phyloP scores from a whole-genome alignment of 352 stramenopile species.

The Phytopythium vexans region DNA sequence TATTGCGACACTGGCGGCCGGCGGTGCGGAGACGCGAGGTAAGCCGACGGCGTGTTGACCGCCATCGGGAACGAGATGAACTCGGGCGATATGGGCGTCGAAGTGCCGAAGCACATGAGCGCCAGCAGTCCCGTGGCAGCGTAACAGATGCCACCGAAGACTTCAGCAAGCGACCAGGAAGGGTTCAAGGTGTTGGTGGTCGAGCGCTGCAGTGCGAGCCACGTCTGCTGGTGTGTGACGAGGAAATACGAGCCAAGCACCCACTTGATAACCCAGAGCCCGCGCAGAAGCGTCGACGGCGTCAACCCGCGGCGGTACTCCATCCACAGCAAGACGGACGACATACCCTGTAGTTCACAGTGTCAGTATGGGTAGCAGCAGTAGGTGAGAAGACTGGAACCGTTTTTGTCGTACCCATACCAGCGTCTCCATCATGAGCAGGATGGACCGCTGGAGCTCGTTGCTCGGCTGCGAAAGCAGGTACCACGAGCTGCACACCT shows the following conservation, averaged over 20 bases:
- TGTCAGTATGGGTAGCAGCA: background rate
- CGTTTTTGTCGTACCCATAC: slow-evolving; percentile 37
- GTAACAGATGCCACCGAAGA: slow-evolving; percentile 39
- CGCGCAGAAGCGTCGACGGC: slow-evolving; percentile 49
- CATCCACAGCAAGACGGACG: slow-evolving; percentile 66
- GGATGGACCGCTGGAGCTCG: slow-evolving; percentile 27
- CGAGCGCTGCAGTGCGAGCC: slow-evolving; percentile 6
- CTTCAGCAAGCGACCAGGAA: slow-evolving; percentile 11
- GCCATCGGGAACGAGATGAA: slow-evolving; percentile 40
- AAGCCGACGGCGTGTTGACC: slow-evolving; percentile 55
- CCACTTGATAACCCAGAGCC: slow-evolving; percentile 66
- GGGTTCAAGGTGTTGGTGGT: slow-evolving; percentile 4
- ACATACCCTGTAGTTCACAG: slow-evolving; percentile 25
- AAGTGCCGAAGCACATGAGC: slow-evolving; percentile 40
- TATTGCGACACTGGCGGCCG: slow-evolving; percentile 43
- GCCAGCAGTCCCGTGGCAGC: slow-evolving; percentile 37
- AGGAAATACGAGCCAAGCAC: slow-evolving; percentile 41
- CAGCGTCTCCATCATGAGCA: slow-evolving; percentile 51
- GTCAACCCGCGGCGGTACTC: slow-evolving; percentile 62
- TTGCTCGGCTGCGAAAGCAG: slow-evolving; percentile 21
- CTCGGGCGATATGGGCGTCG: slow-evolving; percentile 50
- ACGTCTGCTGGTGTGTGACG: slow-evolving; percentile 26
- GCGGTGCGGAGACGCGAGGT: slow-evolving; percentile 43
- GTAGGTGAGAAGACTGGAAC: background rate
- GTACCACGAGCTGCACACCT: slow-evolving; percentile 36